These are phyloP conservation scores for Asterophora parasitica DNA, from an alignment of 768 basidiomycete species.

Conservation along the genomic window DNA sequence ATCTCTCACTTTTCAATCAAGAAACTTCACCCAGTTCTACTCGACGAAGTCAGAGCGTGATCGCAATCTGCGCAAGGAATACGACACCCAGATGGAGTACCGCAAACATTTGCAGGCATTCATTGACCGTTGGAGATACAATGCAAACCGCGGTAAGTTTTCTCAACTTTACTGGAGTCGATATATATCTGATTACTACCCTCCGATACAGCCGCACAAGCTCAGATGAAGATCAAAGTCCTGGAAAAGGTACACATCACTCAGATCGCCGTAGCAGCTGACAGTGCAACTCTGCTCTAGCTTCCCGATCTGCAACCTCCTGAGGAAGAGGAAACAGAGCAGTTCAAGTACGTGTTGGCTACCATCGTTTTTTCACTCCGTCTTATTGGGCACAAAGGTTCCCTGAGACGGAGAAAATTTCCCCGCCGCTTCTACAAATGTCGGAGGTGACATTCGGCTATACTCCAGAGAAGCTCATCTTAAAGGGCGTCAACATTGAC, in stretches of 20 bases:
- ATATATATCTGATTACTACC: not conserved
- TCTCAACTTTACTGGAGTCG: not conserved
- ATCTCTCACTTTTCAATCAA: constrained; percentile 23
- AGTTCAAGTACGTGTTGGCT: constrained; percentile 63
- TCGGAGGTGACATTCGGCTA: constrained; percentile 92
- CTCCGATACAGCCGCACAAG: constrained; percentile 71
- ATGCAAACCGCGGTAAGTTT: constrained; percentile 79
- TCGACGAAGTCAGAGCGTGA: constrained; percentile 96
- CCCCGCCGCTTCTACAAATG: constrained; percentile 91
- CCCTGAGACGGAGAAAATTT: constrained; percentile 96
- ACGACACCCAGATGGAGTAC: constrained; percentile 94
- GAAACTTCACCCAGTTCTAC: constrained; percentile 98
- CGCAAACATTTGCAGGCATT: constrained; percentile 94
- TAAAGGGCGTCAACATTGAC: constrained; percentile 82
- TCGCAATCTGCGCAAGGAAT: constrained; percentile 87
- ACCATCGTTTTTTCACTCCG: not conserved
- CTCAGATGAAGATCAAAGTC: constrained; percentile 71
- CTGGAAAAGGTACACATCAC: constrained; percentile 59
- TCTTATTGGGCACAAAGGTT: constrained; percentile 44
- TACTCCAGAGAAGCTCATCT: constrained; percentile 63
- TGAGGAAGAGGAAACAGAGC: constrained; percentile 87
- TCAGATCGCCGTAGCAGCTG: not conserved
- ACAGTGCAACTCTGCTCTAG: constrained; percentile 30
- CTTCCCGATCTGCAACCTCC: constrained; percentile 92
- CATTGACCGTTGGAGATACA: constrained; percentile 98